phyloP scores from a whole-genome alignment of 2,329 filamentous ascomycete species.

The Zymoseptoria brevis region DNA sequence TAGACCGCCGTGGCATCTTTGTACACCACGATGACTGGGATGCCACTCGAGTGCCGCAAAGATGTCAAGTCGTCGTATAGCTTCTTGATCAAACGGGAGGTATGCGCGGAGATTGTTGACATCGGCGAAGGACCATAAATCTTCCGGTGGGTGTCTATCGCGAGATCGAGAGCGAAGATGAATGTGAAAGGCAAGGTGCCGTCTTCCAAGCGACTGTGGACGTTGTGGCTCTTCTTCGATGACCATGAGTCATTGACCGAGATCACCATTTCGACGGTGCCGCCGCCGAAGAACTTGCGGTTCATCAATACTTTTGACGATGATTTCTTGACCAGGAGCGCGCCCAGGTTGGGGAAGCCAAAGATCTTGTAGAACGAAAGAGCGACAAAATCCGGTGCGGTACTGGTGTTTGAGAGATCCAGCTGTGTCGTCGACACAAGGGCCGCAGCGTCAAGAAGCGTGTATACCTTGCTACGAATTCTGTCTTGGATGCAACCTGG shows the following conservation, averaged over 20 bases:
- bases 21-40: slow-evolving; percentile 60
- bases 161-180: slow-evolving; percentile 72
- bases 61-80: slow-evolving; percentile 51
- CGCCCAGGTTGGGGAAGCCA: slow-evolving; percentile 84
- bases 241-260: slow-evolving; percentile 73
- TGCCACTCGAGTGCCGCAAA: slow-evolving; percentile 62
- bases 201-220: slow-evolving; percentile 80
- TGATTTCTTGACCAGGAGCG: slow-evolving; percentile 67
- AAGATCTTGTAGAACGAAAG: slow-evolving; percentile 94
- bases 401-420: slow-evolving; percentile 56
- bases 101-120: slow-evolving; percentile 61
- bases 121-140: slow-evolving; percentile 60
- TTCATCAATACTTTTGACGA: slow-evolving; percentile 53
- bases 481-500: slow-evolving; percentile 35
- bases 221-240: slow-evolving; percentile 55
- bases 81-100: slow-evolving; percentile 52
- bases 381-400: slow-evolving; percentile 81
- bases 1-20: slow-evolving; percentile 33
- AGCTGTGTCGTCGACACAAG: slow-evolving; percentile 68
- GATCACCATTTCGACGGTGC: slow-evolving; percentile 79
- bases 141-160: slow-evolving; percentile 58
- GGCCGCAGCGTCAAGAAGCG: slow-evolving; percentile 75
- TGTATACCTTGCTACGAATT: slow-evolving; percentile 40
- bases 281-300: slow-evolving; percentile 80
- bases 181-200: slow-evolving; percentile 82